Conservation (phyloP, 2,329 filamentous ascomycete species). For the Colletotrichum lentis region DNA sequence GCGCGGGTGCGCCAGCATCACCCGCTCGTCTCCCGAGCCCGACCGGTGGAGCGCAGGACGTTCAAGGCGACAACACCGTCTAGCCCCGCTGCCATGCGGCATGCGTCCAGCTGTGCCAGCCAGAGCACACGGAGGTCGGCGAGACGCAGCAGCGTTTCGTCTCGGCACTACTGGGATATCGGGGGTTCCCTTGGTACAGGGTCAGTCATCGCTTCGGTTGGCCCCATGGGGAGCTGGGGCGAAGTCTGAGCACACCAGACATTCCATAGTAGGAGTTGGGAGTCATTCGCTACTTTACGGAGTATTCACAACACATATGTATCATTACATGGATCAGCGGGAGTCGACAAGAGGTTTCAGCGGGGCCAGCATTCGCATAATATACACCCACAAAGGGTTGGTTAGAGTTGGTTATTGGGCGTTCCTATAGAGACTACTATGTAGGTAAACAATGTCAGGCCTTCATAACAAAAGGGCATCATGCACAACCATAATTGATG, state of each 20-base stretch:
- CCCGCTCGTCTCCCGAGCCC: slow-evolving; percentile 75
- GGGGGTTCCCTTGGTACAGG: slow-evolving; percentile 81
- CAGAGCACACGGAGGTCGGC: slow-evolving; percentile 83
- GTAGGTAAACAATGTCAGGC: slow-evolving; percentile 9
- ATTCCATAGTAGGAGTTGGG: background rate
- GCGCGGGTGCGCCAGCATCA: slow-evolving; percentile 89
- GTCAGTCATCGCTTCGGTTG: slow-evolving; percentile 71
- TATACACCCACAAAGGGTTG: slow-evolving; percentile 14
- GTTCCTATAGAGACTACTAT: slow-evolving; percentile 12
- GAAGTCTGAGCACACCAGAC: slow-evolving; percentile 63
- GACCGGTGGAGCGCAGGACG: slow-evolving; percentile 61
- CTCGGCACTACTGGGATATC: slow-evolving; percentile 91
- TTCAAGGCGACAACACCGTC: slow-evolving; percentile 64
- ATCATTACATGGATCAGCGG: slow-evolving; percentile 24
- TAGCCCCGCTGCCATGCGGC: slow-evolving; percentile 58
- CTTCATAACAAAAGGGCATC: background rate
- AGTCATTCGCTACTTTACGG: background rate
- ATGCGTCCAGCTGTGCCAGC: slow-evolving; percentile 79
- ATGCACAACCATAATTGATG: background rate
- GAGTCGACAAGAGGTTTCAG: slow-evolving; percentile 1
- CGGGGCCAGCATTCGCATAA: slow-evolving; percentile 25
- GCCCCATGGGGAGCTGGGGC: slow-evolving; percentile 79
- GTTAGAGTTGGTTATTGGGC: slow-evolving; percentile 23
- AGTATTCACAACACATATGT: slow-evolving; percentile 22
- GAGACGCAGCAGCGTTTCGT: slow-evolving; percentile 73